A percentile compares a stretch with the other conserved stretches of the same genome.
These are phyloP conservation scores for Fragaria iinumae DNA, from an alignment of 306 rosid genomes.

Conservation along the genomic window DNA sequence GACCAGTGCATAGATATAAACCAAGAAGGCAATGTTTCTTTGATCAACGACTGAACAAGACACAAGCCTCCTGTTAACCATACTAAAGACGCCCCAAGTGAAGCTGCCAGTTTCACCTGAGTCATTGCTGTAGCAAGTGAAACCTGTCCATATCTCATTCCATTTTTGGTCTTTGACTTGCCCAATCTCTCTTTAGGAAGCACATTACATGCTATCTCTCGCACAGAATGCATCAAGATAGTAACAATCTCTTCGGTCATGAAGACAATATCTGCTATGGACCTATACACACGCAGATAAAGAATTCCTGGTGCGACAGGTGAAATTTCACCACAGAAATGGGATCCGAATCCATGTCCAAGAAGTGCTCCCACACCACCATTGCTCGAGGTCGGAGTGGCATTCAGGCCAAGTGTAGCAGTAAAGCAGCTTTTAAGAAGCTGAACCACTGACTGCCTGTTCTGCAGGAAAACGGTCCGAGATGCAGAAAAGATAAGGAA, in stretches of 20 bases:
- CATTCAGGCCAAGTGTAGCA: constrained; percentile 75
- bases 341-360: constrained; percentile 86
- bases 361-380: constrained; percentile 93
- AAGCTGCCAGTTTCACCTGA: constrained; percentile 80
- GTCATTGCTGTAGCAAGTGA: constrained; percentile 77
- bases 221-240: constrained; percentile 74
- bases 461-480: constrained; percentile 90
- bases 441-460: constrained; percentile 67
- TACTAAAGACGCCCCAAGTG: constrained; percentile 83
- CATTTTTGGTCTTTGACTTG: constrained; percentile 49
- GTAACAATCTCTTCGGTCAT: constrained; percentile 74
- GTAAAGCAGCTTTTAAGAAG: constrained; percentile 93
- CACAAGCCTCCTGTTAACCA: constrained; percentile 81
- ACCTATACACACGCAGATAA: constrained; percentile 69
- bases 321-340: constrained; percentile 70
- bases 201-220: constrained; percentile 55
- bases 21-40: constrained; percentile 94
- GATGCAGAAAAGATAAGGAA: constrained; percentile 88
- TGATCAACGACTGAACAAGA: constrained; percentile 74
- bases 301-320: constrained; percentile 95
- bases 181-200: constrained; percentile 44
- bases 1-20: constrained; percentile 73
- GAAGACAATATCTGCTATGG: constrained; percentile 63
- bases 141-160: constrained; percentile 51
- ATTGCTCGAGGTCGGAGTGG: constrained; percentile 54